These are phyloP conservation scores for Malassezia yamatoensis DNA, from an alignment of 1,284 basidiomycete genomes.

Conservation along the genomic window DNA sequence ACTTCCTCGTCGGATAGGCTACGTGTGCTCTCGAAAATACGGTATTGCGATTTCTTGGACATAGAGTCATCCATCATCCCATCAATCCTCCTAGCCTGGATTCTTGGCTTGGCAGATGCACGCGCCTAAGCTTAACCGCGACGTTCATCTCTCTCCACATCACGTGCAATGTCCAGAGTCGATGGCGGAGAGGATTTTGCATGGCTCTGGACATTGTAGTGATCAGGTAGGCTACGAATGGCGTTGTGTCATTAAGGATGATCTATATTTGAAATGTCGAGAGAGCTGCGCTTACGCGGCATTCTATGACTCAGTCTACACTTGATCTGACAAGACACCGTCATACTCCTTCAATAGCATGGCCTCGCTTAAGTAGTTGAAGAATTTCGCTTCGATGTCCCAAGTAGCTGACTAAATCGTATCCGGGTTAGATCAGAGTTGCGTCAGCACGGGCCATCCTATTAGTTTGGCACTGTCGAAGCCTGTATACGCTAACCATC, in stretches of 20 bases:
- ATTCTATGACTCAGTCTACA: constrained; percentile 3
- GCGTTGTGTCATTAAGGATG: not conserved
- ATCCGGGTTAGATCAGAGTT: not conserved
- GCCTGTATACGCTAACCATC: not conserved
- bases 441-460: constrained; percentile 1
- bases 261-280: not conserved
- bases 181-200: too few relatives aligned
- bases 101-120: too few relatives aligned
- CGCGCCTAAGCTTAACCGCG: not conserved
- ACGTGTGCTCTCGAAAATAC: constrained; percentile 1
- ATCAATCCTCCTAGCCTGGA: too few relatives aligned
- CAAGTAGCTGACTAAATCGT: not conserved
- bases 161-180: not conserved
- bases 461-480: not conserved
- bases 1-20: too few relatives aligned
- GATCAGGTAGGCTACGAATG: too few relatives aligned
- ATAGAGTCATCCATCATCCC: too few relatives aligned
- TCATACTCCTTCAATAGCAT: not conserved
- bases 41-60: not conserved
- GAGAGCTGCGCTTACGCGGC: constrained; percentile 1
- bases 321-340: constrained; percentile 4
- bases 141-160: constrained; percentile 1
- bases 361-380: too few relatives aligned
- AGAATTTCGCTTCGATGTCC: too few relatives aligned
- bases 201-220: too few relatives aligned